Conservation (phyloP, 179 eudicot genomes). For the Monotropa hypopitys region DNA sequence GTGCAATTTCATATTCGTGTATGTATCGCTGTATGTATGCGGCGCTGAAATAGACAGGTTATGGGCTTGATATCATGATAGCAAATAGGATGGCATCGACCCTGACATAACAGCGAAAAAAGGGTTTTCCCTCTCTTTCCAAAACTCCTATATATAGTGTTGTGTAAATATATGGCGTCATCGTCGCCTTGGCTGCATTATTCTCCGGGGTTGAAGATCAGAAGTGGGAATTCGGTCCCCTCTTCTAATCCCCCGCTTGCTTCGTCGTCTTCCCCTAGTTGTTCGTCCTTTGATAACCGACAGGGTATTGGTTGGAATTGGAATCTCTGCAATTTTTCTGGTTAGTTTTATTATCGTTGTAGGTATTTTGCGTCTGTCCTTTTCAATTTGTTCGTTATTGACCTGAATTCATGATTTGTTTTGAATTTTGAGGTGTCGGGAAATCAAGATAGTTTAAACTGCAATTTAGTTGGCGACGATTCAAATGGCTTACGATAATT, state of each 20-base stretch:
- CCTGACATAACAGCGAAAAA: conserved; percentile 7
- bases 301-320: conserved; percentile 11
- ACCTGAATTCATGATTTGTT: background rate
- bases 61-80: conserved; percentile 4
- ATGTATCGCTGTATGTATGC: background rate
- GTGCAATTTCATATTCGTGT: background rate
- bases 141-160: background rate
- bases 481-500: background rate
- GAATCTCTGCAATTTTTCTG: conserved; percentile 23
- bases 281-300: conserved; percentile 19
- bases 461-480: background rate
- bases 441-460: background rate
- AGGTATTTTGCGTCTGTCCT: conserved; percentile 12
- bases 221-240: background rate
- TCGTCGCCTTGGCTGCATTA: conserved; percentile 20
- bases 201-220: conserved; percentile 17
- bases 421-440: background rate
- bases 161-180: conserved; percentile 13
- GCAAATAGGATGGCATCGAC: background rate
- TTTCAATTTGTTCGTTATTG: background rate
- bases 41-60: background rate
- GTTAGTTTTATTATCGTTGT: conserved; percentile 26
- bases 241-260: conserved; percentile 13
- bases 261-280: conserved; percentile 27
- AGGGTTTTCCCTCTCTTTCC: background rate